A percentile compares a stretch with the other conserved stretches of the same genome.
phyloP scores from a whole-genome alignment of 2,329 filamentous ascomycete genomes.

The Thelonectria rubi region DNA sequence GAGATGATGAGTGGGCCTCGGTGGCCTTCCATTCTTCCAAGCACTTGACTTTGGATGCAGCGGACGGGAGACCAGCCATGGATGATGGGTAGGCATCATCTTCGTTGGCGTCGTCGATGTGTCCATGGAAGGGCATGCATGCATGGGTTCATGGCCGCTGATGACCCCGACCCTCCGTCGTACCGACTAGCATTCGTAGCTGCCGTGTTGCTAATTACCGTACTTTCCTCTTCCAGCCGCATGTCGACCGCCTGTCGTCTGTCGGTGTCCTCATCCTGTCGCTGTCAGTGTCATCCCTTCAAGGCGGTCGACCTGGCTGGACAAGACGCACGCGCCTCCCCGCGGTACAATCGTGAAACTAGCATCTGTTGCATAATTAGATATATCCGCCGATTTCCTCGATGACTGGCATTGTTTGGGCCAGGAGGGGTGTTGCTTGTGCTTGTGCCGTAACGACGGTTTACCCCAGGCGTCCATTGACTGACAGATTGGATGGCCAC shows the following conservation, averaged over 20 bases:
- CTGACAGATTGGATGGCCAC: background rate
- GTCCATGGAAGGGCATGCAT: background rate
- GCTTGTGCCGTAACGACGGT: background rate
- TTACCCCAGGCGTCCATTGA: constrained; percentile 2
- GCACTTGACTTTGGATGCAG: constrained; percentile 24
- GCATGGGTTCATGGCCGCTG: background rate
- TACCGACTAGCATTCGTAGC: background rate
- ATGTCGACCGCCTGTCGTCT: no score
- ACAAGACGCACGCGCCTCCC: constrained; percentile 22
- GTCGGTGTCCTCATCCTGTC: background rate
- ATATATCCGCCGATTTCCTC: constrained; percentile 20
- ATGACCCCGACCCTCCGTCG: background rate
- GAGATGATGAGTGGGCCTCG: constrained; percentile 24
- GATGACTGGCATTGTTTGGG: constrained; percentile 5
- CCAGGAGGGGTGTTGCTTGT: constrained; percentile 9
- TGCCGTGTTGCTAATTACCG: constrained; percentile 11
- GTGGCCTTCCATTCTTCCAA: constrained; percentile 34
- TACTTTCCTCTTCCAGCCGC: constrained; percentile 10
- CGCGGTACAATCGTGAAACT: constrained; percentile 24
- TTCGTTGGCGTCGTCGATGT: background rate
- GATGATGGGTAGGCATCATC: constrained; percentile 16
- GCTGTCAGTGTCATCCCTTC: no score
- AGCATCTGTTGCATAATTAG: constrained; percentile 17
- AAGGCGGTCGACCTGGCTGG: background rate
- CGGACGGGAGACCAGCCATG: constrained; percentile 2